phyloP scores from a whole-genome alignment of 805 yeast species.

The Clavispora phyllophila region DNA sequence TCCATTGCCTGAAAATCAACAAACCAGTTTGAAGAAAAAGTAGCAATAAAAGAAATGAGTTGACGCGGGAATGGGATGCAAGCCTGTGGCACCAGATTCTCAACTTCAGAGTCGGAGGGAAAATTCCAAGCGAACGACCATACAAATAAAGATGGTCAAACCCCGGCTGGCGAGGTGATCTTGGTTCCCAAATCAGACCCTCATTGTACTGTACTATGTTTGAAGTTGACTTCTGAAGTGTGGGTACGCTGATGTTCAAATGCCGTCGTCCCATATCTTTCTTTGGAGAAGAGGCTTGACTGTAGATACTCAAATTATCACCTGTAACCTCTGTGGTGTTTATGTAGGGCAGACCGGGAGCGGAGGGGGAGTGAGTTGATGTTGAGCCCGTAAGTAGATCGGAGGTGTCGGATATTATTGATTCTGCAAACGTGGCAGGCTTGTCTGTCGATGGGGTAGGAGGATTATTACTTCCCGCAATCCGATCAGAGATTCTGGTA shows the following conservation, averaged over 20 bases:
- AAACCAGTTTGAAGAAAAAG: conserved; percentile 46
- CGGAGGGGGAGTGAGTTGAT: neutral
- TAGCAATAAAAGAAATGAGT: conserved; percentile 33
- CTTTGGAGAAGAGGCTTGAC: neutral
- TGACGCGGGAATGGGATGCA: conserved; percentile 24
- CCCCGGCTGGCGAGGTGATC: neutral
- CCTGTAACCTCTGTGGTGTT: neutral
- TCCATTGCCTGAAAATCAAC: conserved; percentile 57
- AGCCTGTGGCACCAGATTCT: conserved; percentile 28
- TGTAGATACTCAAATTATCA: neutral
- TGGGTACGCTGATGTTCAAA: neutral
- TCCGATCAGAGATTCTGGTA: conserved; percentile 11
- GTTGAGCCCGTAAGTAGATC: conserved; percentile 1
- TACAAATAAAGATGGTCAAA: conserved; percentile 19
- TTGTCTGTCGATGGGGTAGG: conserved; percentile 8
- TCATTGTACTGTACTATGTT: neutral
- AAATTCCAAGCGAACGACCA: conserved; percentile 32
- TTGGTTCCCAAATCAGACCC: neutral
- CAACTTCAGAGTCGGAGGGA: conserved; percentile 26
- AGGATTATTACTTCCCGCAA: conserved; percentile 12
- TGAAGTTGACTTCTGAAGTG: neutral
- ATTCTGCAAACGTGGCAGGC: neutral
- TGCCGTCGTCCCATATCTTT: neutral
- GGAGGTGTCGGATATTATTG: neutral
- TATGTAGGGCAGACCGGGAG: neutral